phyloP scores from a whole-genome alignment of 345 rosid species.

The Linum usitatissimum region DNA sequence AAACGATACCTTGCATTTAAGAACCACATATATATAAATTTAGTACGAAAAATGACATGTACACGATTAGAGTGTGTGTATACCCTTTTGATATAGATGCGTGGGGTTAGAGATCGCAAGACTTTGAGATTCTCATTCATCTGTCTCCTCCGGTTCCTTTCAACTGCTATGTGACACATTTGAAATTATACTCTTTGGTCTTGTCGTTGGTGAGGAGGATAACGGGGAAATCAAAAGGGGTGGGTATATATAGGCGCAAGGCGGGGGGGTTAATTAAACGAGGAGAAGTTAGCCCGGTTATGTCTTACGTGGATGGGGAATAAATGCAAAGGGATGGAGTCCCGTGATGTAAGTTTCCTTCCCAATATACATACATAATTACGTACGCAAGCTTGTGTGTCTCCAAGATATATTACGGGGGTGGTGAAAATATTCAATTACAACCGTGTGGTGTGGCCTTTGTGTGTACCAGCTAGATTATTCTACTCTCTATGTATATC shows the following conservation, averaged over 20 bases:
- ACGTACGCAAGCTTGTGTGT: background rate
- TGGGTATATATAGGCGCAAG: conserved; percentile 15
- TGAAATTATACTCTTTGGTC: background rate
- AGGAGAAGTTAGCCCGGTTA: background rate
- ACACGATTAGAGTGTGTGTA: background rate
- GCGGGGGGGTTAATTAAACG: background rate
- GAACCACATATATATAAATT: no score
- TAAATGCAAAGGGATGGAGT: conserved; percentile 43
- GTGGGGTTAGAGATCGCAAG: conserved; percentile 81
- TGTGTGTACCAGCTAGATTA: background rate
- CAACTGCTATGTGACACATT: conserved; percentile 88
- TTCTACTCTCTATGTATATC: background rate
- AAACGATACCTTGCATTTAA: no score
- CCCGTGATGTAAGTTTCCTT: conserved; percentile 38
- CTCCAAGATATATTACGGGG: background rate
- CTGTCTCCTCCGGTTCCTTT: conserved; percentile 88
- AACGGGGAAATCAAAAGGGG: background rate
- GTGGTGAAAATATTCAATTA: background rate
- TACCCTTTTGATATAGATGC: conserved; percentile 91
- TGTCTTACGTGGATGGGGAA: background rate
- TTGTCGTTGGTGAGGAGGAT: background rate
- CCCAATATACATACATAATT: background rate
- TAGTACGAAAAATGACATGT: no score
- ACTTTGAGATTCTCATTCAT: conserved; percentile 90
- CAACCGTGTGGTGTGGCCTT: background rate